Percentiles rank a stretch among this genome's conserved stretches.
These are phyloP conservation scores for Aschersonia sp. DNA, from an alignment of 2,329 filamentous ascomycete genomes.

Conservation along the genomic window DNA sequence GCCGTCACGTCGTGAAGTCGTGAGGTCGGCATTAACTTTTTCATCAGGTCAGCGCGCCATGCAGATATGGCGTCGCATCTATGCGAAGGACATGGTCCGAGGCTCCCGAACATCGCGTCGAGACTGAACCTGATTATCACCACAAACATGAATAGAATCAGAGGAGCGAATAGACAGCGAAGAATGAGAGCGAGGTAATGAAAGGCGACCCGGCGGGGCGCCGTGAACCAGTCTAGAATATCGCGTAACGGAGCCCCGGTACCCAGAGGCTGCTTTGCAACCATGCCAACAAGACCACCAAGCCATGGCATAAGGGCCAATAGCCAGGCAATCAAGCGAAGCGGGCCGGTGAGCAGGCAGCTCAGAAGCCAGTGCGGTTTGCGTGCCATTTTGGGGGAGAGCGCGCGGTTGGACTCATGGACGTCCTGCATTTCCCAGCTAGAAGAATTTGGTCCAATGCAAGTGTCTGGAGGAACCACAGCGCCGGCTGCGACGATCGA, in stretches of 20 bases:
- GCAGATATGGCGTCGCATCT: conserved; percentile 20
- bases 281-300: conserved; percentile 28
- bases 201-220: conserved; percentile 27
- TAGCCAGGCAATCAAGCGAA: conserved; percentile 23
- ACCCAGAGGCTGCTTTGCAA: conserved; percentile 19
- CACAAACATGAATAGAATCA: conserved; percentile 28
- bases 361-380: conserved; percentile 29
- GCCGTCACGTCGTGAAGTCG: conserved; percentile 31
- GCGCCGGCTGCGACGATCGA: conserved; percentile 37
- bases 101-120: conserved; percentile 23
- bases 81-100: conserved; percentile 16
- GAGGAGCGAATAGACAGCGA: conserved; percentile 23
- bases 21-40: conserved; percentile 25
- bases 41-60: conserved; percentile 29
- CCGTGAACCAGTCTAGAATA: conserved; percentile 34
- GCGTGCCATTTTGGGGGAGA: conserved; percentile 21
- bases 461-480: conserved; percentile 29
- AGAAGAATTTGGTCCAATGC: conserved; percentile 41
- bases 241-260: conserved; percentile 20
- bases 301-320: conserved; percentile 30
- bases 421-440: conserved; percentile 38
- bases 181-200: conserved; percentile 34
- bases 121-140: conserved; percentile 24
- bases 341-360: conserved; percentile 25
- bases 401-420: conserved; percentile 30